phyloP scores from a whole-genome alignment of 2,329 filamentous ascomycete species.

The Aureobasidium mangrovei region DNA sequence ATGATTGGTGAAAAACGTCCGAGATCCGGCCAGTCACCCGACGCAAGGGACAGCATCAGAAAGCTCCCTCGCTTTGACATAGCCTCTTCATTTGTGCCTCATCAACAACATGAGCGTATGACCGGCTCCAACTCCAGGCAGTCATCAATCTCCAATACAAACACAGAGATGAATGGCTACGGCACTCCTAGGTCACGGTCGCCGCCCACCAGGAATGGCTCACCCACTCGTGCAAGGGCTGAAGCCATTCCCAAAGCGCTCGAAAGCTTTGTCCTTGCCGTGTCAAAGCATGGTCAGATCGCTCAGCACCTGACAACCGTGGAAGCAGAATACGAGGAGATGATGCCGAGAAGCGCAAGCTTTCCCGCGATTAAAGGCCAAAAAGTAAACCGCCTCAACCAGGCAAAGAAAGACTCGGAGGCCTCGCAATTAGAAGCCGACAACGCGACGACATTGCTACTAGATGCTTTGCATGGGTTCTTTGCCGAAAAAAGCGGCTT shows the following conservation, averaged over 20 bases:
- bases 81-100: too few species aligned
- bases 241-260: background rate
- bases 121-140: background rate
- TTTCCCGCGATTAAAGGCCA: background rate
- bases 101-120: background rate
- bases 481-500: background rate
- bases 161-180: background rate
- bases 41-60: too few species aligned
- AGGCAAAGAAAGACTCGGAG: background rate
- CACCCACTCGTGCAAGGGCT: too few species aligned
- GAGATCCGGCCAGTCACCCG: too few species aligned
- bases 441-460: background rate
- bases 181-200: background rate
- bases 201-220: background rate
- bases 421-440: background rate
- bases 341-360: background rate
- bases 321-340: background rate
- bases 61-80: too few species aligned
- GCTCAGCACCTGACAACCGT: background rate
- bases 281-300: background rate
- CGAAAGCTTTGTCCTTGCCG: background rate
- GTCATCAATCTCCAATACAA: background rate
- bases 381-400: background rate
- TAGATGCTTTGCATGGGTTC: background rate
- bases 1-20: too few species aligned